phyloP scores from a whole-genome alignment of 1,139 yeast genomes.

The Geotrichum australiense region DNA sequence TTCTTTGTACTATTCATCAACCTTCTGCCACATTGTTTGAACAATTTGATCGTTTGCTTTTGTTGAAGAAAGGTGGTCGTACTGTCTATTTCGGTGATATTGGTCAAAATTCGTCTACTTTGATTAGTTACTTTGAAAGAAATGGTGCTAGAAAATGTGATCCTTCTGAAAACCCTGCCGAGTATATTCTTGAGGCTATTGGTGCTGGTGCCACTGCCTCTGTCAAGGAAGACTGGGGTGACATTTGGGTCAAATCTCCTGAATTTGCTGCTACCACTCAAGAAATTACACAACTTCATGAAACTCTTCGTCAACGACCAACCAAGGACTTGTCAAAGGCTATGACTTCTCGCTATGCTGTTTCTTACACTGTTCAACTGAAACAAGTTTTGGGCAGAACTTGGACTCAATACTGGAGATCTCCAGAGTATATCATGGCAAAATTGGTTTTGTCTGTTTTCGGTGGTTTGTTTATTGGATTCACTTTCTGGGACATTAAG shows the following conservation, averaged over 20 bases:
- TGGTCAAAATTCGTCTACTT: constrained; percentile 51
- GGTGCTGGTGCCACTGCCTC: constrained; percentile 71
- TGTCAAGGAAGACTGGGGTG: constrained; percentile 53
- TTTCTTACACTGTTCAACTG: constrained; percentile 33
- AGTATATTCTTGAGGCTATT: constrained; percentile 68
- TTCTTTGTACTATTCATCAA: constrained; percentile 72
- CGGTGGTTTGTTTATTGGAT: constrained; percentile 49
- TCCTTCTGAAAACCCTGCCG: constrained; percentile 63
- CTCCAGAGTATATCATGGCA: constrained; percentile 28
- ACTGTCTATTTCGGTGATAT: constrained; percentile 75
- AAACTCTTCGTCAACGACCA: constrained; percentile 23
- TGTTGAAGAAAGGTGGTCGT: constrained; percentile 63
- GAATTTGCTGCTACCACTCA: constrained; percentile 41
- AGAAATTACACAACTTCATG: constrained; percentile 38
- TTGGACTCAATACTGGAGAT: constrained; percentile 37
- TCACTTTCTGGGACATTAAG: constrained; percentile 48
- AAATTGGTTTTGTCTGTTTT: constrained; percentile 25
- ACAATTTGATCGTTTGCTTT: constrained; percentile 64
- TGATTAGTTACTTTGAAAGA: constrained; percentile 60
- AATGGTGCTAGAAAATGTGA: constrained; percentile 61
- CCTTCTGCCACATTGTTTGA: constrained; percentile 69
- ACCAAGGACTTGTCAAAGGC: constrained; percentile 25
- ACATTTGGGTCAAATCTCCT: constrained; percentile 53
- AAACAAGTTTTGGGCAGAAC: constrained; percentile 34
- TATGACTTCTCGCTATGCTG: constrained; percentile 26